Conservation (phyloP, 352 stramenopile species). For the Globisporangium nunn region DNA sequence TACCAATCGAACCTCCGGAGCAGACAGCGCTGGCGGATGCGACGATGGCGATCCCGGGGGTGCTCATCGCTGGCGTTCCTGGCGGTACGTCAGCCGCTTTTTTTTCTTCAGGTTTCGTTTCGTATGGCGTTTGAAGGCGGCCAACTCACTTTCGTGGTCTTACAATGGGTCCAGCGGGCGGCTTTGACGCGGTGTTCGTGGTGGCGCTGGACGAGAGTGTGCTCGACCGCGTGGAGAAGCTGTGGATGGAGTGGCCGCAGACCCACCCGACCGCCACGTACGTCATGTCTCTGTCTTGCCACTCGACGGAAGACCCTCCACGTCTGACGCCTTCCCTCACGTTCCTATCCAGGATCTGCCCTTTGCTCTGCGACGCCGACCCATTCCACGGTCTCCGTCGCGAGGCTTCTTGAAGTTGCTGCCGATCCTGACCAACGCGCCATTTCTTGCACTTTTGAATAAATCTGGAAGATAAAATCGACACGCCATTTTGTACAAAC, state of each 20-base stretch:
- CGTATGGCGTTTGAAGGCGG: neutral
- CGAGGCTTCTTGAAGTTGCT: neutral
- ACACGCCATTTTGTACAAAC: neutral
- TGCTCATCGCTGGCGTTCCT: constrained; percentile 91
- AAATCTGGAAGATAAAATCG: neutral
- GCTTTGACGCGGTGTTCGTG: constrained; percentile 95
- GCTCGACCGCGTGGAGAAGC: constrained; percentile 49
- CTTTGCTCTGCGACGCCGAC: constrained; percentile 50
- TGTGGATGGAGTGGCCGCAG: constrained; percentile 68
- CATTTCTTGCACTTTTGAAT: neutral
- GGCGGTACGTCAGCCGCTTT: constrained; percentile 39
- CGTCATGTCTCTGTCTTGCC: constrained; percentile 5
- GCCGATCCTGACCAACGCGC: too few species aligned
- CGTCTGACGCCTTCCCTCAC: neutral
- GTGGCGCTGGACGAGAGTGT: constrained; percentile 62
- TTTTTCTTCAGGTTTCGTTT: neutral
- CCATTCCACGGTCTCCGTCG: constrained; percentile 2
- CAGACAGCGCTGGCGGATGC: constrained; percentile 92
- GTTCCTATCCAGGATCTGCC: constrained; percentile 40
- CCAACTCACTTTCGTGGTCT: neutral
- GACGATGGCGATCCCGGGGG: constrained; percentile 89
- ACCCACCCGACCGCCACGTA: constrained; percentile 40
- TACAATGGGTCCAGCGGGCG: constrained; percentile 62
- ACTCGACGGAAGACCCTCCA: neutral
- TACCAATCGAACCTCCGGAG: constrained; percentile 90